phyloP scores from a whole-genome alignment of 1,284 basidiomycete species.

The Cryptococcus sp. region DNA sequence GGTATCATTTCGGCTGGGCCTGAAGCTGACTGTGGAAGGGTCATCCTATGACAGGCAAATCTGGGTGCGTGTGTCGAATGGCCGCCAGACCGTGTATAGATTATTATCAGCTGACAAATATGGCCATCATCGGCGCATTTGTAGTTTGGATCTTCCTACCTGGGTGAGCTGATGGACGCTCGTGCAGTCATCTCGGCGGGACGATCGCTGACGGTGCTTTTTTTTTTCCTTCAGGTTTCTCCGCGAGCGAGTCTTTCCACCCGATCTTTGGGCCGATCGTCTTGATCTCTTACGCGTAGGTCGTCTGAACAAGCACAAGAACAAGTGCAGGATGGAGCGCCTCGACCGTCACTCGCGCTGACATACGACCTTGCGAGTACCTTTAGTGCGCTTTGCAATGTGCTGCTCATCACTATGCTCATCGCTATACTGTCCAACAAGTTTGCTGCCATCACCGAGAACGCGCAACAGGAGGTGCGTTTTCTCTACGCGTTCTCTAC shows the following conservation, averaged over 20 bases:
- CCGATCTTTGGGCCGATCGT: slow-evolving; percentile 71
- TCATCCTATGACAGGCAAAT: slow-evolving; percentile 31
- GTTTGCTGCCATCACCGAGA: slow-evolving; percentile 73
- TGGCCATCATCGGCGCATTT: background rate
- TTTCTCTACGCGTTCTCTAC: no score
- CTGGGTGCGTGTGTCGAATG: slow-evolving; percentile 44
- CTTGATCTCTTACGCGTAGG: slow-evolving; percentile 69
- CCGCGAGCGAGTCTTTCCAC: slow-evolving; percentile 69
- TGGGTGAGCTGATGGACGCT: slow-evolving; percentile 20
- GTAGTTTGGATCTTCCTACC: slow-evolving; percentile 42
- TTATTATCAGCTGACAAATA: background rate
- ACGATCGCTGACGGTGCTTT: background rate
- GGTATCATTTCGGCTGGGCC: background rate
- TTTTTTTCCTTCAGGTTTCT: slow-evolving; percentile 27
- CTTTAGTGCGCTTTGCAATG: slow-evolving; percentile 41
- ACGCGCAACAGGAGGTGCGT: slow-evolving; percentile 65
- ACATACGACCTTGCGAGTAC: background rate
- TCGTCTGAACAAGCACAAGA: background rate
- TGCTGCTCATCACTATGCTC: slow-evolving; percentile 60
- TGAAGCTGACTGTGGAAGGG: background rate
- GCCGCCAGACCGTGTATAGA: no score
- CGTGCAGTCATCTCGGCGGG: no score
- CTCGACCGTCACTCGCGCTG: background rate
- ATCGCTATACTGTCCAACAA: slow-evolving; percentile 85
- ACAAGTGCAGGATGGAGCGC: background rate